Percentiles rank a stretch among this genome's conserved stretches.
These are phyloP conservation scores for Gentiana straminea DNA, from an alignment of 257 asterid species.

Conservation along the genomic window DNA sequence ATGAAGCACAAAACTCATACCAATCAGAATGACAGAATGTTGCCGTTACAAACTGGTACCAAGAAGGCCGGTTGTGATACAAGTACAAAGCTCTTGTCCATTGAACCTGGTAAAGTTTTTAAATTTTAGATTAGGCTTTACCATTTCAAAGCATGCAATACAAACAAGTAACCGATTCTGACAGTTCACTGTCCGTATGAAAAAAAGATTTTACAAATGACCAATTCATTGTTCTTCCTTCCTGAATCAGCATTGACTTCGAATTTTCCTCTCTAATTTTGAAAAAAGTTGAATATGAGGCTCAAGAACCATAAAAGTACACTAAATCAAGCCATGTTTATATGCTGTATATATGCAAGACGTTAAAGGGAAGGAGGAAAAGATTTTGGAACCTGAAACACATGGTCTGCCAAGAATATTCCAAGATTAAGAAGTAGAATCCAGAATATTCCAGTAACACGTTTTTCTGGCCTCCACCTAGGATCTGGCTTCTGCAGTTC, in stretches of 20 bases:
- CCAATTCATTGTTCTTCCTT: not conserved
- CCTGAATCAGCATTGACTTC: not conserved
- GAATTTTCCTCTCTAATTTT: not conserved
- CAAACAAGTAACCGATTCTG: not conserved
- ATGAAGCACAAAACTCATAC: constrained; percentile 28
- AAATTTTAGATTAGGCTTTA: constrained; percentile 9
- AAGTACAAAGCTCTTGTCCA: constrained; percentile 63
- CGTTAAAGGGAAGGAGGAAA: not conserved
- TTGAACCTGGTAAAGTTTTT: constrained; percentile 42
- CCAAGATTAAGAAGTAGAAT: constrained; percentile 81
- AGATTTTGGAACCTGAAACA: constrained; percentile 54
- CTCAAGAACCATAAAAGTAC: not conserved
- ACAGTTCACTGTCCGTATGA: not conserved
- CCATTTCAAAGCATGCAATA: not conserved
- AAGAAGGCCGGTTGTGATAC: constrained; percentile 70
- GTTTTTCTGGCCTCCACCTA: constrained; percentile 55
- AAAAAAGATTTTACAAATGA: not conserved
- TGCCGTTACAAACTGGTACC: constrained; percentile 96
- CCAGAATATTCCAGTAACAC: constrained; percentile 82
- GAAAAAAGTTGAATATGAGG: no score
- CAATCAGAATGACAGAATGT: constrained; percentile 85
- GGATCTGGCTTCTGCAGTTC: constrained; percentile 58
- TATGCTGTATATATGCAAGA: not conserved
- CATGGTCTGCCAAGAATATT: constrained; percentile 68
- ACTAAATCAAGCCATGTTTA: not conserved